Evolutionary conservation across 495 filamentous ascomycete species (phyloP).

Genomic region (Neurospora cerealis): DNA sequence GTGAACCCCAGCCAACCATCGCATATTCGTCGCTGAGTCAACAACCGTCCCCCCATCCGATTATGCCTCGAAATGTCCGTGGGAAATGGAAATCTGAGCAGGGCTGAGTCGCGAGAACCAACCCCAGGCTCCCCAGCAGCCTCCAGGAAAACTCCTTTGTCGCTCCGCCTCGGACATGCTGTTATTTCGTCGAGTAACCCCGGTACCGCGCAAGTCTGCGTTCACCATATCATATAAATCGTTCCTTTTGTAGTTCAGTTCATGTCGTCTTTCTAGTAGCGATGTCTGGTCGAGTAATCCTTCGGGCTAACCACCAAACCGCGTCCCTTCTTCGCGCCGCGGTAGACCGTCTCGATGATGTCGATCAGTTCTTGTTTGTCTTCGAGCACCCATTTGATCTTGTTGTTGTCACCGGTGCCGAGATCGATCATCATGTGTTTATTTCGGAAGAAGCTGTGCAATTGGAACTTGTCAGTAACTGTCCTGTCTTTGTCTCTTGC

Average conservation of each 20-base stretch:
- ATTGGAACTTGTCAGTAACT: slow-evolving; percentile 23
- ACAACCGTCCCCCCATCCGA: neutral
- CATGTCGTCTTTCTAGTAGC: slow-evolving; percentile 46
- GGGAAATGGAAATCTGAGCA: neutral
- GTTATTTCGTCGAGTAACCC: neutral
- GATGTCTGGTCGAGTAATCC: slow-evolving; percentile 79
- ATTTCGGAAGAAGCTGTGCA: slow-evolving; percentile 72
- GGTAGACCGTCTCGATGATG: slow-evolving; percentile 96
- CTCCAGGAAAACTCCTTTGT: neutral
- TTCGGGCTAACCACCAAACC: slow-evolving; percentile 96
- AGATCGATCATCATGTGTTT: slow-evolving; percentile 99
- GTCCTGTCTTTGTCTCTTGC: neutral
- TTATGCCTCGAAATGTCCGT: neutral
- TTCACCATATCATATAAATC: neutral
- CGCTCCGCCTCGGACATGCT: neutral
- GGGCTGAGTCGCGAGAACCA: neutral
- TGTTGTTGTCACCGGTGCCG: slow-evolving; percentile 97
- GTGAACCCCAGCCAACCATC: neutral
- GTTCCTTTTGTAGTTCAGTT: neutral
- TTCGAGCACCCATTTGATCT: slow-evolving; percentile 87
- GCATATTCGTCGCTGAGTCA: neutral
- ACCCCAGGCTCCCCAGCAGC: neutral
- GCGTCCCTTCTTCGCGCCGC: slow-evolving; percentile 91
- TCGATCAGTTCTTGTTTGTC: slow-evolving; percentile 99
- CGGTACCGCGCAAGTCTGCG: neutral